Conservation (phyloP, 805 yeast genomes). For the Cyberlindnera japonica region DNA sequence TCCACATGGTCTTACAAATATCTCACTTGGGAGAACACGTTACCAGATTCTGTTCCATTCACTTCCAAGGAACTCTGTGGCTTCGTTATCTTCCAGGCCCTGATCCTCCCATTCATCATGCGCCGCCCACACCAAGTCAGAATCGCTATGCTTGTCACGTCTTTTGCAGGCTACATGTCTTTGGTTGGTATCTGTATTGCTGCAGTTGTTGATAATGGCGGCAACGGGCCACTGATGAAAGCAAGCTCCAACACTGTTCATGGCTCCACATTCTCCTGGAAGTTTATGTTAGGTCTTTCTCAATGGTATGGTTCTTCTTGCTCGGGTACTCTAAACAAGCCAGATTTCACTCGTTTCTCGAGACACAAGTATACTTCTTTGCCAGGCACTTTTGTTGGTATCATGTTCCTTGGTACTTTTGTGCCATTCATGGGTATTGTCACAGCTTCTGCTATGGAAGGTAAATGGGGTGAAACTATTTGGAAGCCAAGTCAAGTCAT, state of each 20-base stretch:
- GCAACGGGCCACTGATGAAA: conserved; percentile 8
- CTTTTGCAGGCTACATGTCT: conserved; percentile 5
- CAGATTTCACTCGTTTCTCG: conserved; percentile 39
- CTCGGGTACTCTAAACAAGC: conserved; percentile 35
- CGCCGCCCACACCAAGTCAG: conserved; percentile 6
- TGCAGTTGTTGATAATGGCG: conserved; percentile 2
- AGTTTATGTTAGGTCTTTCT: conserved; percentile 36
- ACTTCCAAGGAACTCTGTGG: conserved; percentile 9
- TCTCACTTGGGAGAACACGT: conserved; percentile 6
- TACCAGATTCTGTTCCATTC: conserved; percentile 12
- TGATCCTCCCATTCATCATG: conserved; percentile 4
- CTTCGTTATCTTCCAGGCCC: conserved; percentile 6
- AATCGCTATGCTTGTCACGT: conserved; percentile 2
- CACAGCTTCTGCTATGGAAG: conserved; percentile 33
- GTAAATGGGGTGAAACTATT: conserved; percentile 31
- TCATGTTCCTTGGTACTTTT: conserved; percentile 33
- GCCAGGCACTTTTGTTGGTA: conserved; percentile 28
- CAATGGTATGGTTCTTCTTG: conserved; percentile 37
- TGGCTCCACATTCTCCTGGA: conserved; percentile 29
- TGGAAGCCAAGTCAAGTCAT: conserved; percentile 37
- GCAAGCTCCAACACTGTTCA: conserved; percentile 6
- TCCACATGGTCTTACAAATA: conserved; percentile 2
- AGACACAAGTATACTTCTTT: conserved; percentile 22
- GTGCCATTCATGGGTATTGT: conserved; percentile 38
- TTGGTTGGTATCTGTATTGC: conserved; percentile 10